Evolutionary conservation across 768 basidiomycete genomes (phyloP).

Genomic region (Lyophyllum shimeji): DNA sequence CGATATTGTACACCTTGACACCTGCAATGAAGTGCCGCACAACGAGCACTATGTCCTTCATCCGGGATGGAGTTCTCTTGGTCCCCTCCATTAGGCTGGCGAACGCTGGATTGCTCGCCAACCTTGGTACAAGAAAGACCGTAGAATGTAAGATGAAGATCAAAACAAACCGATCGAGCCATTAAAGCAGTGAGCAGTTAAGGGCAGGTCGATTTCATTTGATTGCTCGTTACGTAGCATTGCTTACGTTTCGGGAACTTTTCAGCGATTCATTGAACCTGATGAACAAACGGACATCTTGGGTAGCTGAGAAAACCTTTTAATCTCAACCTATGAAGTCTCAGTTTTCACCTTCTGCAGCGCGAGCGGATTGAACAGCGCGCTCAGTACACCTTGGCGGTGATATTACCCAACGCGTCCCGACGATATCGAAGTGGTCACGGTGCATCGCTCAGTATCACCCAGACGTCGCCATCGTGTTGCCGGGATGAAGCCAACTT

Average conservation of each 20-base stretch:
- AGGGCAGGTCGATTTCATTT: constrained; percentile 31
- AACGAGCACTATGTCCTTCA: constrained; percentile 74
- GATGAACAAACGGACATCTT: constrained; percentile 12
- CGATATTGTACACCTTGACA: constrained; percentile 21
- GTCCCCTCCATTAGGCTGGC: constrained; percentile 77
- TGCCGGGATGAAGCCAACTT: constrained; percentile 40
- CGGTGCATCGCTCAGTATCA: not conserved
- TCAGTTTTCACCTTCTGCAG: constrained; percentile 5
- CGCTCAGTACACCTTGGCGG: constrained; percentile 6
- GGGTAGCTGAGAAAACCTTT: constrained; percentile 20
- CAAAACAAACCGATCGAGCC: constrained; percentile 1
- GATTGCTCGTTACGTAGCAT: constrained; percentile 11
- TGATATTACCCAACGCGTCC: constrained; percentile 8
- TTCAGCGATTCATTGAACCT: not conserved
- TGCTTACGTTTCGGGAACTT: constrained; percentile 14
- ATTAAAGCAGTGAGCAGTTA: constrained; percentile 29
- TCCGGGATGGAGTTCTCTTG: constrained; percentile 50
- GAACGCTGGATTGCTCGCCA: constrained; percentile 47
- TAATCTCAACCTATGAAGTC: constrained; percentile 16
- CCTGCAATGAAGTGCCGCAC: constrained; percentile 21
- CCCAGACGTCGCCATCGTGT: not conserved
- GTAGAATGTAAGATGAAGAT: constrained; percentile 24
- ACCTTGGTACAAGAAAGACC: constrained; percentile 71
- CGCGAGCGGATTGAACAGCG: not conserved
- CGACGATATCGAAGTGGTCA: not conserved